These are phyloP conservation scores for Luffa aegyptiaca DNA, from an alignment of 306 rosid species.

Conservation along the genomic window DNA sequence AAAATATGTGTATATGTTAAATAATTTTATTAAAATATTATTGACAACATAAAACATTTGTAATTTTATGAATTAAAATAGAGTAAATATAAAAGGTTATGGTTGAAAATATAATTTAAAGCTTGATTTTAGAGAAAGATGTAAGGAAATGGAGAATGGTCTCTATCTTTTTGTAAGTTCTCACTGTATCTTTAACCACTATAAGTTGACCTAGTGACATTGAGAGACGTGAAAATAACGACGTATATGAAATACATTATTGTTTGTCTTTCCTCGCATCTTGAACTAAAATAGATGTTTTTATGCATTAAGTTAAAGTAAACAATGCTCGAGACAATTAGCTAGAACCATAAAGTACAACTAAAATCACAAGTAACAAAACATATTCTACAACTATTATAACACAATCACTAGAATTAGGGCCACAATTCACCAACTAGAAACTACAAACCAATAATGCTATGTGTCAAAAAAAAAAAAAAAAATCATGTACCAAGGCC, in stretches of 20 bases:
- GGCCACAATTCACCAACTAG: neutral
- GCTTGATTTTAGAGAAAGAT: neutral
- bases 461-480: neutral
- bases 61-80: neutral
- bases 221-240: no score
- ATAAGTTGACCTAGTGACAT: no score
- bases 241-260: no score
- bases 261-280: no score
- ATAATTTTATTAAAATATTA: neutral
- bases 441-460: neutral
- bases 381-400: neutral
- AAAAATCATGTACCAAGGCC: no score
- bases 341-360: neutral
- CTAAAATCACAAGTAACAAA: neutral
- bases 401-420: neutral
- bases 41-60: neutral
- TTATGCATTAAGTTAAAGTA: no score
- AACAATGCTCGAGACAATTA: neutral
- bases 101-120: neutral
- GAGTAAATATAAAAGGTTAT: neutral
- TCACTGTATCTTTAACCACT: no score
- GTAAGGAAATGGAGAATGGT: neutral
- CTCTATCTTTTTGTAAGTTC: no score
- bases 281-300: neutral
- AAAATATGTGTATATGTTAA: neutral